Evolutionary conservation across 1,284 basidiomycete species (phyloP), one percentile per base, ranked within the genome.

Genomic region (Golubevia sp.): DNA sequence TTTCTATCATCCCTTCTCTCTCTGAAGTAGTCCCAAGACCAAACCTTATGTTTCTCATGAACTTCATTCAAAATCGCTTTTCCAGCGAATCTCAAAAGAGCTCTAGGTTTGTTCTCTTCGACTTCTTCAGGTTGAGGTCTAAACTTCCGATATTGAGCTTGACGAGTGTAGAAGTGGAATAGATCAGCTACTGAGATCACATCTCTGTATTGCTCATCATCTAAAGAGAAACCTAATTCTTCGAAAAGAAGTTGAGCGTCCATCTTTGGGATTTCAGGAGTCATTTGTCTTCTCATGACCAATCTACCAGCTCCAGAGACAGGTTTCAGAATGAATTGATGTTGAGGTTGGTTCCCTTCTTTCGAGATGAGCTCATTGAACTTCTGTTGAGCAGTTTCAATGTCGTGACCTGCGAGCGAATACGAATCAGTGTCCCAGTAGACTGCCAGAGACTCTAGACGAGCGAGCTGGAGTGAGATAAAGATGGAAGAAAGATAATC

Each of bases 391-490:
- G 91, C 91, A 63, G 93, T 90, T 15, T 87, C 80, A 21, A 86
- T 70, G 34, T 85, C 80, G 49, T 84, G 75, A 3, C 91, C 92
- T 24, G 91, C 89, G 84, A 99, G 88, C 70, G 91, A 93, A 23
- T 86, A 85, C 7, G 92, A 89, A 83, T 99, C 95, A 0, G 97
- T 98, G 85, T 99, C 93, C 82, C 98, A 99, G 84, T 99, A 99
- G 2, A 95, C 85, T 0, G 95, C 91, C 56, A 99, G 87, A 2
- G 93, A 97, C 80, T 91, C 88, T 49, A 99, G 86, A 62, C 91
- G 91, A 6, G 92, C 92, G 26, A 99, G 87, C 91, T 94, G 55
- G 49, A 25, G 53, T 23, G 70, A 66, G 67, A 59, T 49, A 67
- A 24, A 59, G 30, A 15, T 25, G 18, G 27, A 34, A 52, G 23